A percentile compares a stretch with the other conserved stretches of the same genome.
Conservation (phyloP, 495 filamentous ascomycete genomes). For the Podospora pseudopauciseta region DNA sequence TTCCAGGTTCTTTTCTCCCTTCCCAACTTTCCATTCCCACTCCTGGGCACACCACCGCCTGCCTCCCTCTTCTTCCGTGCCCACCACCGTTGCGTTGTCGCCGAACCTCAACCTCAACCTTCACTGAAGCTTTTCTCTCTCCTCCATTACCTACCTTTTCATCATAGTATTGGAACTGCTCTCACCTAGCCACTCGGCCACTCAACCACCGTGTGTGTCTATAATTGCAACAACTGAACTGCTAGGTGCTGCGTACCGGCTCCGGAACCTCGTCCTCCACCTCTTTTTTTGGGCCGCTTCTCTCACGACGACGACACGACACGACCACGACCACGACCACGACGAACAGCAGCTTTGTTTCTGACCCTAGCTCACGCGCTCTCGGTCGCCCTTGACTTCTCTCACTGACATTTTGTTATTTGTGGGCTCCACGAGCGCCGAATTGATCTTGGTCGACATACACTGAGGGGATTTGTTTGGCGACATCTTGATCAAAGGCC, state of each 20-base stretch:
- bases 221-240: too few relatives aligned
- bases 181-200: too few relatives aligned
- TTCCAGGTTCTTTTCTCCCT: constrained; percentile 30
- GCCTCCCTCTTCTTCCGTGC: constrained; percentile 14
- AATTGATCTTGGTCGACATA: neutral
- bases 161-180: too few relatives aligned
- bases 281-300: constrained; percentile 5
- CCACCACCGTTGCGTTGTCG: neutral
- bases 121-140: too few relatives aligned
- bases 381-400: neutral
- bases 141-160: too few relatives aligned
- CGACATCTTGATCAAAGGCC: neutral
- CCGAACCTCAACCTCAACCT: neutral
- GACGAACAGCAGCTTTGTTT: neutral
- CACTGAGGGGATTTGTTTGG: neutral
- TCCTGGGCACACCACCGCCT: constrained; percentile 24
- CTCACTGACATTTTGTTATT: neutral
- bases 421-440: neutral
- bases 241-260: neutral
- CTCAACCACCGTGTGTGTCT: too few relatives aligned
- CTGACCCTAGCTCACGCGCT: neutral
- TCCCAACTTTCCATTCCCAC: constrained; percentile 19
- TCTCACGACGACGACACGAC: too few relatives aligned
- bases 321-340: neutral
- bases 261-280: constrained; percentile 3